These are phyloP conservation scores for Saccharomyces hybrid DNA, from an alignment of 1,139 yeast genomes.

Conservation along the genomic window DNA sequence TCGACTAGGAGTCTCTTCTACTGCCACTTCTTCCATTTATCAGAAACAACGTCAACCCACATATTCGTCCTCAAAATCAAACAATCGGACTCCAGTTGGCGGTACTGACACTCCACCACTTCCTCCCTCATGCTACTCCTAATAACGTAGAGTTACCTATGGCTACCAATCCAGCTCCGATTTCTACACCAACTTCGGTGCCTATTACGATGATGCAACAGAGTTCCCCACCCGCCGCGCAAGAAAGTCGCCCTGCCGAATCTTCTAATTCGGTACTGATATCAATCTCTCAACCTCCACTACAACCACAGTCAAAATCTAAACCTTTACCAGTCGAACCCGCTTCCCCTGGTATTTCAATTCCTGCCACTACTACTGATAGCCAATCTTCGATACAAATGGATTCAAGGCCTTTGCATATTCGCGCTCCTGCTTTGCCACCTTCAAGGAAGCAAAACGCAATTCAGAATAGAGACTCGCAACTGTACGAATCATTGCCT, in stretches of 20 bases:
- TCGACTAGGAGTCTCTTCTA: not conserved
- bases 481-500: not conserved
- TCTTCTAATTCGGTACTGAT: conserved; percentile 1
- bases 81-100: not conserved
- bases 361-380: conserved; percentile 1
- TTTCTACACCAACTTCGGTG: not conserved
- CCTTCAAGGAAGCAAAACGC: conserved; percentile 48
- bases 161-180: not conserved
- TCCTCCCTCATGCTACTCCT: not conserved
- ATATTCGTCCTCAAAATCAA: not conserved
- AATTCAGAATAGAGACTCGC: not conserved
- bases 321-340: conserved; percentile 12
- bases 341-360: not conserved
- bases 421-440: conserved; percentile 37
- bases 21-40: not conserved
- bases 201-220: not conserved
- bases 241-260: not conserved
- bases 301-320: conserved; percentile 14
- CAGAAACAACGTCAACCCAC: not conserved
- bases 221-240: not conserved
- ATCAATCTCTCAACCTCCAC: conserved; percentile 21
- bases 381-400: not conserved
- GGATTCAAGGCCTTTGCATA: conserved; percentile 15
- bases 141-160: not conserved
- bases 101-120: not conserved